phyloP scores from a whole-genome alignment of 2,329 filamentous ascomycete species.

The Phialophora macrospora region DNA sequence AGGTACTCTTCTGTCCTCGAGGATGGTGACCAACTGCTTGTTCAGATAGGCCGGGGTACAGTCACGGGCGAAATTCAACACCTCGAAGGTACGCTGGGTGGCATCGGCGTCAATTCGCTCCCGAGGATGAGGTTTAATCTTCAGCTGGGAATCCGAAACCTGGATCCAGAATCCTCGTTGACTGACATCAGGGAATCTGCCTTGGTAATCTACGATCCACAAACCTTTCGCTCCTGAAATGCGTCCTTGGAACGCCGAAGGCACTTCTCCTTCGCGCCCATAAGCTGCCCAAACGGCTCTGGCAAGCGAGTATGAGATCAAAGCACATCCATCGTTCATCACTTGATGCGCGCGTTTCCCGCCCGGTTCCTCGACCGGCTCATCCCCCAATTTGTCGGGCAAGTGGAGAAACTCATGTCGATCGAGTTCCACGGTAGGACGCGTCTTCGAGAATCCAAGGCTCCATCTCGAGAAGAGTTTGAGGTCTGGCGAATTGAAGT shows the following conservation, averaged over 20 bases:
- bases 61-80: conserved; percentile 50
- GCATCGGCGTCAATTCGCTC: conserved; percentile 43
- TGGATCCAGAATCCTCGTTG: conserved; percentile 58
- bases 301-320: conserved; percentile 60
- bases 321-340: conserved; percentile 60
- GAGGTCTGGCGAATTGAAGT: conserved; percentile 47
- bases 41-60: conserved; percentile 48
- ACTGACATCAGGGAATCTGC: conserved; percentile 32
- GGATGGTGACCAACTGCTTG: conserved; percentile 60
- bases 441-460: conserved; percentile 53
- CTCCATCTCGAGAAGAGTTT: conserved; percentile 54
- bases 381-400: conserved; percentile 34
- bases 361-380: not conserved
- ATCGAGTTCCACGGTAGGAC: conserved; percentile 46
- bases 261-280: conserved; percentile 47
- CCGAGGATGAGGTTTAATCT: conserved; percentile 55
- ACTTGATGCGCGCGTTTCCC: conserved; percentile 35
- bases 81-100: conserved; percentile 61
- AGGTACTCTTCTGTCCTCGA: conserved; percentile 58
- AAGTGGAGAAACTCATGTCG: conserved; percentile 47
- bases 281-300: conserved; percentile 52
- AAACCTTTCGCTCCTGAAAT: conserved; percentile 66
- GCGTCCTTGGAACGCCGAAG: conserved; percentile 61
- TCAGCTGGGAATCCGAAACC: conserved; percentile 62
- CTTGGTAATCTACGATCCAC: conserved; percentile 58